Percentiles rank a stretch among this genome's conserved stretches.
Evolutionary conservation across 208 protist species (phyloP).

Genomic region (Entamoeba dispar): DNA sequence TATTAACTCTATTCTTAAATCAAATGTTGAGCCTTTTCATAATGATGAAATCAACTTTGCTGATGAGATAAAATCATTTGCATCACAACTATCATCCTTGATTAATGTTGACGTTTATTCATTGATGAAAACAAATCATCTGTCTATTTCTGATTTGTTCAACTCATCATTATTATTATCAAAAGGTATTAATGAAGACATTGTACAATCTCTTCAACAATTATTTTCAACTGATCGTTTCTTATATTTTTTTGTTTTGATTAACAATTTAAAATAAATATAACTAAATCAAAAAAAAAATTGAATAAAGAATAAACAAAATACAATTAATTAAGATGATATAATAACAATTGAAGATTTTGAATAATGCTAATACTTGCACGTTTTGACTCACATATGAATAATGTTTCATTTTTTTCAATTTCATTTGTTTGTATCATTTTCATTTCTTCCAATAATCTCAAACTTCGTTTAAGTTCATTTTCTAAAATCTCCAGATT

Average conservation of each 20-base stretch:
- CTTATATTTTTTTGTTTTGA: background rate
- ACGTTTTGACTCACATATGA: background rate
- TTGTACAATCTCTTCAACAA: background rate
- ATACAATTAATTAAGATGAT: background rate
- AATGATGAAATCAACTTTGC: background rate
- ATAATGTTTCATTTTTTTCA: background rate
- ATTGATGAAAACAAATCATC: background rate
- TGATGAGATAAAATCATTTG: background rate
- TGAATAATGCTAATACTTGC: background rate
- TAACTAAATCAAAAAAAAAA: background rate
- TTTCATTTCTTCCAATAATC: background rate
- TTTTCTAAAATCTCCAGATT: background rate
- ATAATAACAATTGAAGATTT: background rate
- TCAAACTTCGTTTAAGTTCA: background rate
- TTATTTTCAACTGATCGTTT: background rate
- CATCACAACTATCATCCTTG: background rate
- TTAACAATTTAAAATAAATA: background rate
- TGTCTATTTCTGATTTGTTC: background rate
- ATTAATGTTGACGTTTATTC: background rate
- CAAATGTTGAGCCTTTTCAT: background rate
- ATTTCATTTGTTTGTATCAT: background rate
- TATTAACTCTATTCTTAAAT: background rate
- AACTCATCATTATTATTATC: background rate
- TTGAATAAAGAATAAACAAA: background rate
- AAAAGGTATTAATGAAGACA: background rate